These are phyloP conservation scores for Thraustochytrium sp. DNA, from an alignment of 352 stramenopile species.

Conservation along the genomic window DNA sequence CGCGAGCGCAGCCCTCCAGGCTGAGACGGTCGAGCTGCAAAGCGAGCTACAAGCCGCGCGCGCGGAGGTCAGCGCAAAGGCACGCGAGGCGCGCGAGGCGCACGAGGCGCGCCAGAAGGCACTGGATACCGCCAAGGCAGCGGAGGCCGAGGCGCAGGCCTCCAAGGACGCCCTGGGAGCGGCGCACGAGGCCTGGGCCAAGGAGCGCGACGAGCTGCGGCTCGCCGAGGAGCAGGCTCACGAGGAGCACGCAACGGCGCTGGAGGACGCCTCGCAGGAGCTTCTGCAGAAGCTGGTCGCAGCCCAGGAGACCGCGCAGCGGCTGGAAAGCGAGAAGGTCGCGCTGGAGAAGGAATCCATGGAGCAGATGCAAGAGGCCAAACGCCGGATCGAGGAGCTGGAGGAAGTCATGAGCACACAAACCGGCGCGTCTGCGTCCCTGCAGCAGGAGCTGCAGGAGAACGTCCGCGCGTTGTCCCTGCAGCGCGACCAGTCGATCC, in stretches of 20 bases:
- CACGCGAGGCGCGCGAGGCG: neutral
- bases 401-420: neutral
- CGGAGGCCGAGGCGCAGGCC: neutral
- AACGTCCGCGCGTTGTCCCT: neutral
- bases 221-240: neutral
- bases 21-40: no score
- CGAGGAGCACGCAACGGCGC: neutral
- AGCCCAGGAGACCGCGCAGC: neutral
- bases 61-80: neutral
- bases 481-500: neutral
- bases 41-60: no score
- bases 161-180: neutral
- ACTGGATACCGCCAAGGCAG: neutral
- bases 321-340: neutral
- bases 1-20: no score
- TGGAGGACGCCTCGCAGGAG: neutral
- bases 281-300: neutral
- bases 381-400: neutral
- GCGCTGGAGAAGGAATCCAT: conserved; percentile 9
- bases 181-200: neutral
- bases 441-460: neutral
- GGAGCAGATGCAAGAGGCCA: neutral
- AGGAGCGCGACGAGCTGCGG: neutral
- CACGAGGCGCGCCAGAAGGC: neutral
- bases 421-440: neutral